Conservation (phyloP, 805 yeast species). For the Teunomyces funiuensis region DNA sequence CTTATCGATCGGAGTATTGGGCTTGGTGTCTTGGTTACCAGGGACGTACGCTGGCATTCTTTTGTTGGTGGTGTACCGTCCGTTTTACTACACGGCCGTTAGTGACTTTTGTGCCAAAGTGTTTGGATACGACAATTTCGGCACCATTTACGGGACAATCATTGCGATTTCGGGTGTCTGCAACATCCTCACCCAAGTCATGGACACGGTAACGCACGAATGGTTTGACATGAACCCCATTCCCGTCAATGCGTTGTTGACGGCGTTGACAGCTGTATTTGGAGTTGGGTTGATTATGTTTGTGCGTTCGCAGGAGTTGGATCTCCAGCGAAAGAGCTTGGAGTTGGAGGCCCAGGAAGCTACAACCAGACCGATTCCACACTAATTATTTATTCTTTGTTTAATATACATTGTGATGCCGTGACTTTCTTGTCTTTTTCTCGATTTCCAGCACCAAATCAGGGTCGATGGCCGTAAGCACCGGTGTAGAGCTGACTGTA, state of each 20-base stretch:
- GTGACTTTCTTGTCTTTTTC: slow-evolving; percentile 13
- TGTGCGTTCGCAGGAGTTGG: slow-evolving; percentile 42
- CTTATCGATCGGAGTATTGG: slow-evolving; percentile 65
- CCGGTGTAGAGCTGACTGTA: slow-evolving; percentile 16
- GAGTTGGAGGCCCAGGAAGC: slow-evolving; percentile 68
- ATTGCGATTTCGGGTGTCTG: slow-evolving; percentile 81
- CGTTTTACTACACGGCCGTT: slow-evolving; percentile 89
- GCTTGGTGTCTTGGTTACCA: slow-evolving; percentile 55
- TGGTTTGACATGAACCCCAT: slow-evolving; percentile 71
- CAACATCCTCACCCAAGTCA: slow-evolving; percentile 66
- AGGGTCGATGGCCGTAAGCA: slow-evolving; percentile 27
- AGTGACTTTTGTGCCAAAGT: slow-evolving; percentile 91
- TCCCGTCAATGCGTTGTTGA: slow-evolving; percentile 66
- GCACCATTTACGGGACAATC: slow-evolving; percentile 84
- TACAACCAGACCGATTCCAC: slow-evolving; percentile 46
- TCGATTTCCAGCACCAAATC: slow-evolving; percentile 20
- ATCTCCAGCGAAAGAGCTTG: slow-evolving; percentile 49
- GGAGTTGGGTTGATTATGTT: slow-evolving; percentile 46
- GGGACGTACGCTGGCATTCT: slow-evolving; percentile 70
- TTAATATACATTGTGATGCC: slow-evolving; percentile 5
- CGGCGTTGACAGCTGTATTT: slow-evolving; percentile 52
- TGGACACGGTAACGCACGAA: slow-evolving; percentile 72
- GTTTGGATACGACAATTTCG: slow-evolving; percentile 90
- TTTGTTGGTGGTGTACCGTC: slow-evolving; percentile 77
- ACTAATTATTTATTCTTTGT: slow-evolving; percentile 12